Base-by-base conservation (phyloP, 2,329 filamentous ascomycete genomes). In the Zalaria obscura region DNA sequence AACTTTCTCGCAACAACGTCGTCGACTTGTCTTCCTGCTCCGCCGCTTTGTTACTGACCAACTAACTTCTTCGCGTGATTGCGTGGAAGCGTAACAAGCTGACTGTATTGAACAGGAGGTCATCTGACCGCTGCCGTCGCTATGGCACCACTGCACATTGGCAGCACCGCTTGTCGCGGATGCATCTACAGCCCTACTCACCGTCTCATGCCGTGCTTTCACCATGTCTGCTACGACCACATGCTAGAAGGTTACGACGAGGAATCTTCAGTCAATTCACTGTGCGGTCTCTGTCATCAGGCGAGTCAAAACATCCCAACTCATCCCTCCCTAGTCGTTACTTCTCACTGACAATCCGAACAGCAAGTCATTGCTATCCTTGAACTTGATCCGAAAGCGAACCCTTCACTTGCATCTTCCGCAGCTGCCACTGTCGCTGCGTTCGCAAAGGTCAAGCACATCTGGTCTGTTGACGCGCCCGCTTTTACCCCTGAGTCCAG, bases 201-300 rank as follows among this genome's bases (percentile, higher is more conserved):
- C 34, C 7, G 7, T 25, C 29, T 46, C n/a, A 6, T 26, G 3
- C 45, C 45, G n/a, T 46, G 45, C 26, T 27, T 31, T 7, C 45
- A 46, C 37, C 39, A 27, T 5, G 29, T 46, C 32, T 46, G 45
- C 41, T 40, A 46, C 29, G 40, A 44, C 11, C 45, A 46, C 37
- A 35, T 38, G 27, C 25, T 39, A 6, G 39, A 25, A 5, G 36
- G 36, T 2, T 33, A 40, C 7, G 38, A 40, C 25, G 38, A 36
- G 8, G 42, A 39, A 27, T 39, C 37, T n/a, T 8, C 18, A 8
- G 5, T 27, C 27, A 3, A 35, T 35, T 32, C 33, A 32, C 25
- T 39, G 31, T 45, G 44, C 25, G 34, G 27, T 3, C 33, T 9
- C 33, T 45, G 44, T 32, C 28, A 28, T 3, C 35, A 45, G 29